Base-by-base conservation (phyloP, 768 basidiomycete species). In the Dendrothele bispora region DNA sequence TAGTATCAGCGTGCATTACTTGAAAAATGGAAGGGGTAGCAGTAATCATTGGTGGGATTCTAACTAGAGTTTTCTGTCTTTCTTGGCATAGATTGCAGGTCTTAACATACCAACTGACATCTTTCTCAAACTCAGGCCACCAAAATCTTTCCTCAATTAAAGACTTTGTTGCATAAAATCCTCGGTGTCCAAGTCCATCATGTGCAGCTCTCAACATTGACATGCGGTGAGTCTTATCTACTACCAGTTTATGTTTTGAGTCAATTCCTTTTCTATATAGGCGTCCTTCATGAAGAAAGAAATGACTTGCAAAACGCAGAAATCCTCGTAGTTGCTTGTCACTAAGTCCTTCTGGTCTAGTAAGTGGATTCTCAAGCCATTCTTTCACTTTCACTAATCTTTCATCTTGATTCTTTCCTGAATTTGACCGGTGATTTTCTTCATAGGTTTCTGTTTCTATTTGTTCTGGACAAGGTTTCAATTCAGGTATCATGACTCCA, bases 1-100 rank as follows among this genome's bases (percentile, higher is more conserved):
- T 68, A 0, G 57, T 62, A 48, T 67, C 62, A 0, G 60, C 39
- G 38, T 68, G 59, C 15, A 58, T 44, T 7, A 40, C 53, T n/a
- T 47, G 43, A 43, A 72, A 65, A 7, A 68, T 17, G 7, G 55
- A 55, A 17, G 52, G 55, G 0, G 63, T 61, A 3, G 43, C 39
- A 0, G 65, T 45, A 14, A 65, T 50, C 3, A 54, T 53, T 10
- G 67, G 63, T 8, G 61, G 66, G 4, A 66, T 55, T 6, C 57
- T n/a, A n/a, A n/a, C n/a, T n/a, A n/a, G n/a, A n/a, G n/a, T n/a
- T 43, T 2, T 66, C 24, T 17, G 61, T 48, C 3, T 52, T 51
- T 28, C 40, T 41, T 72, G 67, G 48, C 68, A 70, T 7, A 57
- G 37, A 46, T 64, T 64, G 36, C 70, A 69, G 14, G 63, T 63